Conservation (phyloP, 768 basidiomycete species). For the Xerocomellus chrysenteron region DNA sequence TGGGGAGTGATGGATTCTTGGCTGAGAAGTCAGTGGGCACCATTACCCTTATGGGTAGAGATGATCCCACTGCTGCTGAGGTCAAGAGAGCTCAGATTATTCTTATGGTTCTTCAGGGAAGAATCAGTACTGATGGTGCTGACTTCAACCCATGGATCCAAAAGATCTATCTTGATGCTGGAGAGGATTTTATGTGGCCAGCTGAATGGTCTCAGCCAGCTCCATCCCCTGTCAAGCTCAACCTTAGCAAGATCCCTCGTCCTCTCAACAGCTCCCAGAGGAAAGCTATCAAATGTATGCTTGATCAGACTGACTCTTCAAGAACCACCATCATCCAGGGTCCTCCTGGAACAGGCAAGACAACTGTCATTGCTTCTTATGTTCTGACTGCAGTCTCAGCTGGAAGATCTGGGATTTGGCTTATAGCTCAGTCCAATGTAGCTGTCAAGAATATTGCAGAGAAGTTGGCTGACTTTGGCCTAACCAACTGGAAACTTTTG, state of each 20-base stretch:
- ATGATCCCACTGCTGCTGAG: conserved; percentile 60
- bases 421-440: conserved; percentile 83
- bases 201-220: conserved; percentile 28
- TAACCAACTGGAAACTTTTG: conserved; percentile 60
- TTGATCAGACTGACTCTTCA: conserved; percentile 32
- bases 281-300: conserved; percentile 38
- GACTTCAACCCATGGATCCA: conserved; percentile 39
- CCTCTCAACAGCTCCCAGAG: conserved; percentile 42
- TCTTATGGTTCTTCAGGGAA: conserved; percentile 38
- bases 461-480: conserved; percentile 57
- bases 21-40: conserved; percentile 31
- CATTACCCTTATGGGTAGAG: conserved; percentile 54
- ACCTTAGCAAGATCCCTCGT: conserved; percentile 16
- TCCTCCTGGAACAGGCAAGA: conserved; percentile 73
- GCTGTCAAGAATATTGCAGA: conserved; percentile 90
- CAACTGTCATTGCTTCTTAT: conserved; percentile 67
- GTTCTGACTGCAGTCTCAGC: conserved; percentile 46
- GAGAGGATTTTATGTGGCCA: conserved; percentile 38
- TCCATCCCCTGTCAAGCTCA: conserved; percentile 16
- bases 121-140: conserved; percentile 20
- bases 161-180: conserved; percentile 33
- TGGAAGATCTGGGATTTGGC: conserved; percentile 60
- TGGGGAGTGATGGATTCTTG: conserved; percentile 26
- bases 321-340: conserved; percentile 43
- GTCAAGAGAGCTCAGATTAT: conserved; percentile 34